Percentiles rank a stretch among this genome's conserved stretches.
These are phyloP conservation scores for Leccinellum albellum DNA, from an alignment of 768 basidiomycete species.

Conservation along the genomic window DNA sequence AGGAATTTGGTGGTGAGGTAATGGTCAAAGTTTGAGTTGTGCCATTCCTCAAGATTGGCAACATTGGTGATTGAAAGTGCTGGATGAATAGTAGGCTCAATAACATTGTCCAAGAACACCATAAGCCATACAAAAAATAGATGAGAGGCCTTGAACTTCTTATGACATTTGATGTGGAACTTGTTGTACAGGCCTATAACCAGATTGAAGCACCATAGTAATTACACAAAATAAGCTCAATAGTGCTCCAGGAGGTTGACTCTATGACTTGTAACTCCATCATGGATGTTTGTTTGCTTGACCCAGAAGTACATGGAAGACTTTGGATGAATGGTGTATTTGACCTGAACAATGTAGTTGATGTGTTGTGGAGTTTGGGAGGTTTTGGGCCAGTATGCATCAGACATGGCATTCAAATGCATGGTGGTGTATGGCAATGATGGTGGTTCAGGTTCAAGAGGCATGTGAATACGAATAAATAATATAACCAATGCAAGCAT, in stretches of 20 bases:
- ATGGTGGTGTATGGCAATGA: not conserved
- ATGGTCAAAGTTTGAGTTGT: not conserved
- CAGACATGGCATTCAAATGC: not conserved
- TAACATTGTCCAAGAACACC: not conserved
- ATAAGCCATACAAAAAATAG: not conserved
- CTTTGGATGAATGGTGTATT: not conserved
- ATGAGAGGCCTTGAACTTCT: not conserved
- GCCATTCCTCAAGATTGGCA: not conserved
- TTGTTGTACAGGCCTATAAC: not conserved
- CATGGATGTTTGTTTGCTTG: not conserved
- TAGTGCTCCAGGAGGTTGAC: not conserved
- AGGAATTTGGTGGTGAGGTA: not conserved
- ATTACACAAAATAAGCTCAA: not conserved
- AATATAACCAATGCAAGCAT: no score
- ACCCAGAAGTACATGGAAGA: not conserved
- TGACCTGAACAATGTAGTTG: not conserved
- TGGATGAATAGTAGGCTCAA: not conserved
- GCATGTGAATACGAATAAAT: not conserved
- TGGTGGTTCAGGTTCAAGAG: not conserved
- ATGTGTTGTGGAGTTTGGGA: not conserved
- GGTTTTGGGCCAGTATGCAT: not conserved
- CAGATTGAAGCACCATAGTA: not conserved
- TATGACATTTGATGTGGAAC: not conserved
- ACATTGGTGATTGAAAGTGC: not conserved
- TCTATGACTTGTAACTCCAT: not conserved